These are phyloP conservation scores for Bruguiera hainesii DNA, from an alignment of 441 rosid species.

Conservation along the genomic window DNA sequence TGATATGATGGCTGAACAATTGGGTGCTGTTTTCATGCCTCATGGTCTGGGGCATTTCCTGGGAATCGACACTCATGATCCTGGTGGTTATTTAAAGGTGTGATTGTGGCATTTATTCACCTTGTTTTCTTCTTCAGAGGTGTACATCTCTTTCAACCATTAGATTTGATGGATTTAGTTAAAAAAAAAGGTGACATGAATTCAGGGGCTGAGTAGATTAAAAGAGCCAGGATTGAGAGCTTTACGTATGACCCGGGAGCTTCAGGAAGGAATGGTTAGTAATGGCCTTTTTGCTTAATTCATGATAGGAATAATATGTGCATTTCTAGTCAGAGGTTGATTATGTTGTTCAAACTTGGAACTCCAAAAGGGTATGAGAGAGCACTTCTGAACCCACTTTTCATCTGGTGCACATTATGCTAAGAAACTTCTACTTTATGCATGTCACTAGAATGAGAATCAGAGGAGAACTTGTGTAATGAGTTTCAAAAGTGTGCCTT, in stretches of 20 bases:
- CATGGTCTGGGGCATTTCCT: constrained; percentile 77
- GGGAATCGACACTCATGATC: constrained; percentile 92
- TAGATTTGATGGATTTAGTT: constrained; percentile 10
- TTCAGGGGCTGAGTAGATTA: constrained; percentile 70
- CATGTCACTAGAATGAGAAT: not conserved
- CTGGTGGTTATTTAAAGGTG: constrained; percentile 85
- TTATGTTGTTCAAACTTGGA: not conserved
- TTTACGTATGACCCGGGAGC: constrained; percentile 69
- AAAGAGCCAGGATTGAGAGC: constrained; percentile 78
- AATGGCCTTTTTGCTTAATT: constrained; percentile 3
- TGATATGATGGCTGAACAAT: constrained; percentile 73
- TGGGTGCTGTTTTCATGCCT: constrained; percentile 81
- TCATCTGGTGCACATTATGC: no score
- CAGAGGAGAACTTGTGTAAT: not conserved
- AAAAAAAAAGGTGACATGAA: constrained; percentile 12
- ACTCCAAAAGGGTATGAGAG: not conserved
- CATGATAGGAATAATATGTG: not conserved
- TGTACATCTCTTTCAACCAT: constrained; percentile 5
- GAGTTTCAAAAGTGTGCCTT: not conserved
- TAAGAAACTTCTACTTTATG: not conserved
- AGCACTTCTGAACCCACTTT: no score
- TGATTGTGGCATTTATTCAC: not conserved
- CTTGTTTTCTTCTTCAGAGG: not conserved
- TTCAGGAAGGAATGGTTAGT: constrained; percentile 82
- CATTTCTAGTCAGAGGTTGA: not conserved